A percentile compares a stretch with the other conserved stretches of the same genome.
These are phyloP conservation scores for Oidiodendron maius DNA, from an alignment of 495 filamentous ascomycete genomes.

Conservation along the genomic window DNA sequence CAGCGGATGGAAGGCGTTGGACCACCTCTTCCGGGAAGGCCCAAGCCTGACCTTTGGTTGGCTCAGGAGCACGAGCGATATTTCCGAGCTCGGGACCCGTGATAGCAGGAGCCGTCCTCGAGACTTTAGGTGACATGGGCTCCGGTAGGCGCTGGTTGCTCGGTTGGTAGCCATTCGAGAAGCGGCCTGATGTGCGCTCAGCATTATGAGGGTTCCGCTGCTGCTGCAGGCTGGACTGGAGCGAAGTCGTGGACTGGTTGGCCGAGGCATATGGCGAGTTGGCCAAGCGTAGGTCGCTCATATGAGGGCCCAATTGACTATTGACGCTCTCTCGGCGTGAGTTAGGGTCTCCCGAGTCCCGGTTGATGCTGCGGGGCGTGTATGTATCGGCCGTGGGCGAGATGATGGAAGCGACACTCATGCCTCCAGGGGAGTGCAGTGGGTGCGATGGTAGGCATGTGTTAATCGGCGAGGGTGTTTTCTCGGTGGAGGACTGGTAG, in stretches of 20 bases:
- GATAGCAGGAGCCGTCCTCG: slow-evolving; percentile 67
- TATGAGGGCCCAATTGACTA: slow-evolving; percentile 65
- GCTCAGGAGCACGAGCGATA: slow-evolving; percentile 73
- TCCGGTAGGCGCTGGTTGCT: slow-evolving; percentile 35
- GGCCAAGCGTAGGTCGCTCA: slow-evolving; percentile 63
- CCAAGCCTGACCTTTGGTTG: slow-evolving; percentile 76
- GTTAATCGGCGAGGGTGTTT: slow-evolving; percentile 46
- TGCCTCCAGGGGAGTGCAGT: slow-evolving; percentile 39
- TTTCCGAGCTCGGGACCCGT: slow-evolving; percentile 70
- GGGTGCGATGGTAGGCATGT: slow-evolving; percentile 20
- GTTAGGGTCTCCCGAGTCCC: slow-evolving; percentile 8
- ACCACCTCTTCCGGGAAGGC: slow-evolving; percentile 77
- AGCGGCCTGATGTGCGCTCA: slow-evolving; percentile 54
- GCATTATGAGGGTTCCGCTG: slow-evolving; percentile 44
- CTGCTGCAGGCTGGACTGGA: slow-evolving; percentile 46
- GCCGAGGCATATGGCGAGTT: slow-evolving; percentile 67
- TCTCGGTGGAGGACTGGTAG: slow-evolving; percentile 41
- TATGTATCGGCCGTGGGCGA: slow-evolving; percentile 24
- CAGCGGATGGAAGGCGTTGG: slow-evolving; percentile 31
- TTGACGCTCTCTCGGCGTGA: slow-evolving; percentile 76
- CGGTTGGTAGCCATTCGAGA: slow-evolving; percentile 40
- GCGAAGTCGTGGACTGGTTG: slow-evolving; percentile 72
- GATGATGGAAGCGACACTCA: slow-evolving; percentile 53
- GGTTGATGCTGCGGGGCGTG: slow-evolving; percentile 33
- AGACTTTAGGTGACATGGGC: slow-evolving; percentile 34